Base-by-base conservation (phyloP, 2,329 filamentous ascomycete genomes). In the Atkinsonella texensis region DNA sequence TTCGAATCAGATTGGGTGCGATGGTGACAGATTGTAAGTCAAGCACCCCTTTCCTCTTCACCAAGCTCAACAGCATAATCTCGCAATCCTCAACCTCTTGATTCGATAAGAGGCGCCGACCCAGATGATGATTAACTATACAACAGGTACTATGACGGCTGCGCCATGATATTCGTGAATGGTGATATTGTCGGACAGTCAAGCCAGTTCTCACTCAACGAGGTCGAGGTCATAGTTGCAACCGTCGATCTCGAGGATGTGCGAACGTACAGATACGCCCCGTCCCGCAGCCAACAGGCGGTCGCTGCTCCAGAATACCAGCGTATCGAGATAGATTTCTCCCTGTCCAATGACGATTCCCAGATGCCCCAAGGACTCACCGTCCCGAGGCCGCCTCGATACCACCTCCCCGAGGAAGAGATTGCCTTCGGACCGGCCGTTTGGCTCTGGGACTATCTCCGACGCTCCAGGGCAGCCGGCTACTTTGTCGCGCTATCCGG, bases 231-330 rank as follows among this genome's bases (percentile, higher is more conserved):
- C 4, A 67, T 83, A 17, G 78, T 74, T 5, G 83, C 83, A 2
- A 85, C 81, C 0, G 72, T 86, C 7, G 82, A 86, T 58, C 69
- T 87, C 2, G 87, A 91, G 59, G 81, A 87, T 56, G 84, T 91
- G 6, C n/a, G 69, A 47, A 20, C 44, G 33, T 35, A 39, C 50
- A 28, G 50, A 18, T 52, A 42, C 15, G 23, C 46, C 17, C 49
- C 45, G 6, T 52, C 51, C 18, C 54, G 56, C 4, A 44, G 44
- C 41, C 43, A 55, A 18, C 56, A 57, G 38, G 56, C 54, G 15
- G 53, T 50, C n/a, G 44, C 49, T 39, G 20, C 53, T 10, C 48
- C 50, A 2, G 53, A 52, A 28, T 59, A 58, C 31, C 47, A 53
- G 41, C 54, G 57, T 39, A 56, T 58, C 2, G 48, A 58, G n/a